Conservation (phyloP, 257 asterid genomes). For the Anisodus tanguticus region DNA sequence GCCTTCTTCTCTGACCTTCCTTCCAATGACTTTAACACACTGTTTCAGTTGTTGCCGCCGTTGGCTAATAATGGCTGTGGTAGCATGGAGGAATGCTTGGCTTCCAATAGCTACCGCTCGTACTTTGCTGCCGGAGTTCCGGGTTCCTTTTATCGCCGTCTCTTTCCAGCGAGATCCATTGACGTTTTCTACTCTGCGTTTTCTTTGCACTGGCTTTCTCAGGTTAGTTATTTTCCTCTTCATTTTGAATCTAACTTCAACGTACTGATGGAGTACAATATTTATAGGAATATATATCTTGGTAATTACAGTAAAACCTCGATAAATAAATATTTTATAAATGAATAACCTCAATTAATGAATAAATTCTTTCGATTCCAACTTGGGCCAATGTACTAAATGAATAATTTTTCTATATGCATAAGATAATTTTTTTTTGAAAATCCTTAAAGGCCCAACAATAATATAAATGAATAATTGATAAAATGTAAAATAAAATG, state of each 20-base stretch:
- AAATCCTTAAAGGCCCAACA: too few species aligned
- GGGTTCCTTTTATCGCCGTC: slow-evolving; percentile 81
- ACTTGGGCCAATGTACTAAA: too few species aligned
- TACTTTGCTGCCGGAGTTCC: slow-evolving; percentile 97
- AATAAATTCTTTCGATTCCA: too few species aligned
- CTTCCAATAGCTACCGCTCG: slow-evolving; percentile 69
- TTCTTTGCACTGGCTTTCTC: slow-evolving; percentile 97
- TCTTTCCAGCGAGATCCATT: slow-evolving; percentile 71
- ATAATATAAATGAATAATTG: too few species aligned
- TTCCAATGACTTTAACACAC: slow-evolving; percentile 86
- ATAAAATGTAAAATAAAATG: too few species aligned
- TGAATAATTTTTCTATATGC: too few species aligned
- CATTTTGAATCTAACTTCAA: not conserved
- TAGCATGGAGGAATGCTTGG: slow-evolving; percentile 86
- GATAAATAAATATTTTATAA: too few species aligned
- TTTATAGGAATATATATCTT: too few species aligned
- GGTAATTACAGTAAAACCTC: not conserved
- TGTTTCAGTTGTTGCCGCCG: slow-evolving; percentile 84
- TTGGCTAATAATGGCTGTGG: slow-evolving; percentile 40
- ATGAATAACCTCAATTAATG: too few species aligned
- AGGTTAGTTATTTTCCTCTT: slow-evolving; percentile 46
- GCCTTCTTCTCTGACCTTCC: slow-evolving; percentile 88
- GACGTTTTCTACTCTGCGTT: slow-evolving; percentile 86
- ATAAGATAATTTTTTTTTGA: too few species aligned
- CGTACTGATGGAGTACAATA: too few species aligned